Conservation (phyloP, 2,329 filamentous ascomycete species). For the Colletotrichum tropicale region DNA sequence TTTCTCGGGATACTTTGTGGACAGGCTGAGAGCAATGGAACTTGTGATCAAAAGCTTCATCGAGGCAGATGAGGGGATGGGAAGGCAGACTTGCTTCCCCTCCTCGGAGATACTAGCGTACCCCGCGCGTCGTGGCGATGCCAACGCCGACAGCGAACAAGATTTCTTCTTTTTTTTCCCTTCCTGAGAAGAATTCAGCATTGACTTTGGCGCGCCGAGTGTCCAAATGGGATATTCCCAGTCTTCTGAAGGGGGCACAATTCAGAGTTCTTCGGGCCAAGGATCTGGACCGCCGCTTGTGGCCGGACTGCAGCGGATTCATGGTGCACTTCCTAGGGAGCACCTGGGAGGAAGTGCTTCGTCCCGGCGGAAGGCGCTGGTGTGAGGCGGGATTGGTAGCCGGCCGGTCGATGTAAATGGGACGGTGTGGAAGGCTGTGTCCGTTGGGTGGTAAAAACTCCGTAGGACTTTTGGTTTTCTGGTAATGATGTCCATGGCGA, state of each 20-base stretch:
- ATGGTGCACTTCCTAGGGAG: neutral
- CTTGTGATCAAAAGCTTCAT: neutral
- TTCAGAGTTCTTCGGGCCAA: neutral
- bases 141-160: neutral
- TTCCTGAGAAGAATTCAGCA: neutral
- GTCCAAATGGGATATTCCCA: neutral
- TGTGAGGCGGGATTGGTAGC: neutral
- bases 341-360: neutral
- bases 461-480: neutral
- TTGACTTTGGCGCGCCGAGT: neutral
- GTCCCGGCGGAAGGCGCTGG: neutral
- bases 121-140: neutral
- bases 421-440: neutral
- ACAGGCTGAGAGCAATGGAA: fast-evolving
- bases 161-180: neutral
- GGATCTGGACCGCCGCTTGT: neutral
- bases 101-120: neutral
- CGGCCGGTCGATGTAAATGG: neutral
- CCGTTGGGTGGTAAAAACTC: neutral
- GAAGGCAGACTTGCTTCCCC: neutral
- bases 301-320: neutral
- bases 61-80: fast-evolving
- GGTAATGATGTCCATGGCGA: neutral
- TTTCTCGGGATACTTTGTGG: neutral
- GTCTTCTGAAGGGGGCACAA: fast-evolving